These are phyloP conservation scores for Termitomyces sp. DNA, from an alignment of 768 basidiomycete species.

Conservation along the genomic window DNA sequence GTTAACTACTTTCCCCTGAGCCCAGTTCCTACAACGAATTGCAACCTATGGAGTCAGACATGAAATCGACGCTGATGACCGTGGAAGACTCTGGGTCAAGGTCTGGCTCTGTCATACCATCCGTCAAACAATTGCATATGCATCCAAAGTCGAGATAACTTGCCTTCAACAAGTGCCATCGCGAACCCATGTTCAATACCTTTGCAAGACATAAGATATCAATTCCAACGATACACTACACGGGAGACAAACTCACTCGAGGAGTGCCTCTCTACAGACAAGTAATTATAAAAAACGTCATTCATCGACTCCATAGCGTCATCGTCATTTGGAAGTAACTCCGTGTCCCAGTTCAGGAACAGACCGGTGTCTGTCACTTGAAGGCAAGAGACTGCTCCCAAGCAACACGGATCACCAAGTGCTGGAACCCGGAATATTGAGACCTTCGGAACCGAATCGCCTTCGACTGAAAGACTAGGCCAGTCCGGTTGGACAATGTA, in stretches of 20 bases:
- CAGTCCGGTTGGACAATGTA: slow-evolving; percentile 26
- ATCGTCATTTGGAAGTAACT: neutral
- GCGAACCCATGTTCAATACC: slow-evolving; percentile 4
- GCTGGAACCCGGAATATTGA: slow-evolving; percentile 23
- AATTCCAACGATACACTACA: neutral
- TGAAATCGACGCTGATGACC: slow-evolving; percentile 14
- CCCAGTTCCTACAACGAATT: neutral
- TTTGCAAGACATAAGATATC: neutral
- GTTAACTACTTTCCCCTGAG: neutral
- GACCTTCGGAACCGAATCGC: slow-evolving; percentile 13
- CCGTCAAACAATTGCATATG: neutral
- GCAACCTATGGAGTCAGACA: neutral
- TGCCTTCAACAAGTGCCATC: slow-evolving; percentile 7
- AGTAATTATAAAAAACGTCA: slow-evolving; percentile 7
- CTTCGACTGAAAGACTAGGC: neutral
- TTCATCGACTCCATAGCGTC: slow-evolving; percentile 1
- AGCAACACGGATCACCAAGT: slow-evolving; percentile 23
- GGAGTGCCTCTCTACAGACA: slow-evolving; percentile 4
- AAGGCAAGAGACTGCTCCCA: slow-evolving; percentile 40
- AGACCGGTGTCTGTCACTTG: slow-evolving; percentile 52
- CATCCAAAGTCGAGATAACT: neutral
- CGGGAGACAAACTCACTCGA: slow-evolving; percentile 8
- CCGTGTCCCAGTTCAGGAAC: slow-evolving; percentile 41
- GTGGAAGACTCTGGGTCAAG: slow-evolving; percentile 9
- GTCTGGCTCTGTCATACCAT: slow-evolving; percentile 1